Evolutionary conservation across 495 filamentous ascomycete genomes (phyloP).

Genomic region (Podospora pseudoanserina): DNA sequence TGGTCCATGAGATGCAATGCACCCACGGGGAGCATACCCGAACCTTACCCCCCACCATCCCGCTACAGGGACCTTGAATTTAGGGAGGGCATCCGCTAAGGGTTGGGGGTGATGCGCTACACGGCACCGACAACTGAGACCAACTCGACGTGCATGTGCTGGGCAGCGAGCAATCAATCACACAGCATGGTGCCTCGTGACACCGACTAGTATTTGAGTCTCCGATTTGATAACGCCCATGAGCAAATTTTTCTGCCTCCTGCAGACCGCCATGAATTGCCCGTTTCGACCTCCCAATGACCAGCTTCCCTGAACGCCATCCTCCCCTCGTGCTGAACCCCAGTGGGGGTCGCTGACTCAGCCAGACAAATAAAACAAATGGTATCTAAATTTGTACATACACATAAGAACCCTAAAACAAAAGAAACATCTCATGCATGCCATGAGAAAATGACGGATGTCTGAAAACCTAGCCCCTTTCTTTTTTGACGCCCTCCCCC

Average conservation of each 20-base stretch:
- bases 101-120: neutral
- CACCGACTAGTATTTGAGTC: neutral
- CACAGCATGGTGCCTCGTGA: neutral
- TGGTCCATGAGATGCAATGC: neutral
- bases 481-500: neutral
- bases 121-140: neutral
- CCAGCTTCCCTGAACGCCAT: neutral
- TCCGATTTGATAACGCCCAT: neutral
- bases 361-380: neutral
- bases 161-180: neutral
- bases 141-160: neutral
- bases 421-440: neutral
- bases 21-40: conserved; percentile 5
- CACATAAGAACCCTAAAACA: neutral
- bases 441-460: neutral
- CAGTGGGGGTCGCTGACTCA: neutral
- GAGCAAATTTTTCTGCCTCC: neutral
- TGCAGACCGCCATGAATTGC: neutral
- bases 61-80: neutral
- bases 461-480: neutral
- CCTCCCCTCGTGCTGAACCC: neutral
- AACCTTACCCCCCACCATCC: neutral
- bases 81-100: neutral
- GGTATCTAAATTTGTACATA: neutral
- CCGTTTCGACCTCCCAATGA: neutral